A percentile compares a stretch with the other conserved stretches of the same genome.
Evolutionary conservation across 371 early-diverging fungal species (phyloP).

Genomic region (Saksenaea oblongispora): DNA sequence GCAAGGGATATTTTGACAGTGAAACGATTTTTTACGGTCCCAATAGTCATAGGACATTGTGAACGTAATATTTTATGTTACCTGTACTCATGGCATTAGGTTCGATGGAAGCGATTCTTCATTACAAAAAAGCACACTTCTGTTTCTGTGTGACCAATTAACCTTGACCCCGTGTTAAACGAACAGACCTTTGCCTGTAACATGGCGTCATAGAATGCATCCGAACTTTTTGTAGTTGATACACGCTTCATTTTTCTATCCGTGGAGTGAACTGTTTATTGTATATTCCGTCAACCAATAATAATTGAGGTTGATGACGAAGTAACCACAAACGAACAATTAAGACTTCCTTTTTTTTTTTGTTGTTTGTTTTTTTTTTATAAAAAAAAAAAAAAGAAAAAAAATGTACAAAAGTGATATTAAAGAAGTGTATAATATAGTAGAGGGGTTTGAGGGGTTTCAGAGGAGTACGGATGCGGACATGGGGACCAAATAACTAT

Average conservation of each 20-base stretch:
- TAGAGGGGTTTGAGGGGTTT: background rate
- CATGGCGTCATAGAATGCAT: background rate
- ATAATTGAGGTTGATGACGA: background rate
- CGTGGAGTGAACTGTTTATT: background rate
- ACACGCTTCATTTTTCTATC: background rate
- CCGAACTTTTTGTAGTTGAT: background rate
- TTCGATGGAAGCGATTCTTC: no score
- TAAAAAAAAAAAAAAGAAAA: background rate
- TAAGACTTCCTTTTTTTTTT: background rate
- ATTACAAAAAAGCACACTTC: background rate
- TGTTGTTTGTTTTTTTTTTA: background rate
- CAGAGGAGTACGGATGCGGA: conserved; percentile 11
- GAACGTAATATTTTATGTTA: no score
- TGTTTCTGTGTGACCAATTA: background rate
- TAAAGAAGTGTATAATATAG: background rate
- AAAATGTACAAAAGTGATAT: background rate
- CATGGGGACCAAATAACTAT: conserved; percentile 17
- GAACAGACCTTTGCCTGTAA: background rate
- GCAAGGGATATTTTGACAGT: no score
- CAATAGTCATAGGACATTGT: no score
- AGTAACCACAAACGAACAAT: background rate
- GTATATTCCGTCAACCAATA: background rate
- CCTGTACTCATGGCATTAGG: no score
- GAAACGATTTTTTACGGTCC: no score
- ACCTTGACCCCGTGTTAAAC: background rate